Base-by-base conservation (phyloP, 192 early-diverging fungal genomes). In the Linnemannia zychae region DNA sequence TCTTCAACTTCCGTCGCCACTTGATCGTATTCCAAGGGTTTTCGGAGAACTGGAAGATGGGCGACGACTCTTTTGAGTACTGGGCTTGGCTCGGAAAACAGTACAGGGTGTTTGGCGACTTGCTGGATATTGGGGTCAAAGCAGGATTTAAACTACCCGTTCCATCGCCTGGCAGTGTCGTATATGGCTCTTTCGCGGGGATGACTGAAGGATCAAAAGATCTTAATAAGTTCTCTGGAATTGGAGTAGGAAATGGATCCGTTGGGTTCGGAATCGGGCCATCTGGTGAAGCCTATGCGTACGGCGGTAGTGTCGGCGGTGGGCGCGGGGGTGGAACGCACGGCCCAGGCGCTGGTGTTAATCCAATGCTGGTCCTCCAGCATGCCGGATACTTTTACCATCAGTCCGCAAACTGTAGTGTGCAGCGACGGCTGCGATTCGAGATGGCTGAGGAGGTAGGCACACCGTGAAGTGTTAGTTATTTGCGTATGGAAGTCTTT, bases 381-480 rank as follows among this genome's bases (percentile, higher is more conserved):
- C 96, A 97, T 89, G 93, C 96, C 44, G 97, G 97, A 16, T 96
- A 90, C 77, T 96, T 97, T 80, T 98, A 96, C 80, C 91, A 95
- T 75, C 74, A 91, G 11, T 92, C 96, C 44, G 96, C 97, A 0
- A 88, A 91, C 67, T 94, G 93, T 76, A 92, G 92, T 47, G 94
- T 96, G 38, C 93, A 97, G 67, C 77, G 94, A 63, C 90, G 94
- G 71, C 87, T 89, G 38, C 88, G 90, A 9, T 94, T 92, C 78
- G 88, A 90, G 60, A 87, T 88, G 17, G 79, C 91, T 13, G 88
- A 88, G 57, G 82, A 87, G 82, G 87, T 84, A 75, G 67, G 13
- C 28, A 17, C 31, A 11, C 4, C 13, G 24, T 2, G 12, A 11
- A 63, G 24, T n/a, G 7, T 22, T 33, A 5, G 24, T 34, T 20